Base-by-base conservation (phyloP, 2,329 filamentous ascomycete species). In the Stachybotrys chlorohalonatus region DNA sequence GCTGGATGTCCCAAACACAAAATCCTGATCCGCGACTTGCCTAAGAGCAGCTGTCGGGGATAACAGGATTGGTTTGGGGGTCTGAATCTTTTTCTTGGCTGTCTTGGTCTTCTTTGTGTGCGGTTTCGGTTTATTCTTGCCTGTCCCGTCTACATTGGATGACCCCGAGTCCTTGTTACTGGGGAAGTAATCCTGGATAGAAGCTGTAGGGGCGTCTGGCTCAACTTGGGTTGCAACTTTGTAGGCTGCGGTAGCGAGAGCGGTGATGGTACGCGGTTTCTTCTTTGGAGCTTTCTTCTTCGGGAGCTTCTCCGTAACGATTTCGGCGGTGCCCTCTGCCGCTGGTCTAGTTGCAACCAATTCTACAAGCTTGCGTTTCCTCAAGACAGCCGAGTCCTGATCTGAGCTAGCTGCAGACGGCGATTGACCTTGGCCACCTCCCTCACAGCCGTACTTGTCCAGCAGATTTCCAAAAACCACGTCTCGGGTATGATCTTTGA, bases 1-100 rank as follows among this genome's bases (percentile, higher is more conserved):
- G 66, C 90, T 95, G 1, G 87, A 92, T 0, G 90, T 94, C 1
- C 90, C 90, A 69, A 95, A 95, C 0, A 95, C 72, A 64, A 92
- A 89, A 56, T 91, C 83, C 66, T 94, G 90, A 1, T 80, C 75
- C 3, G 81, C 76, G 13, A 87, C 80, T 60, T 86, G 79, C 53
- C 80, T 80, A 48, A 86, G 70, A 1, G 89, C 90, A 30, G 86
- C 80, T 51, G 73, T 75, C 0, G 90, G 90, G 1, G 88, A 89
- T 11, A 89, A 73, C 2, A 95, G 67, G 16, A 80, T 68, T 47
- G 75, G 73, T 17, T 75, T 74, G n/a, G 74, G 71, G 1, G 64
- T 64, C 49, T 60, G 56, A 52, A 66, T 61, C 60, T 72, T 79
- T 66, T 71, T 72, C 56, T 74, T 78, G 55, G 62, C 65, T 59